Conservation (phyloP, 129 eudicot species). For the Heracleum sosnowskyi region DNA sequence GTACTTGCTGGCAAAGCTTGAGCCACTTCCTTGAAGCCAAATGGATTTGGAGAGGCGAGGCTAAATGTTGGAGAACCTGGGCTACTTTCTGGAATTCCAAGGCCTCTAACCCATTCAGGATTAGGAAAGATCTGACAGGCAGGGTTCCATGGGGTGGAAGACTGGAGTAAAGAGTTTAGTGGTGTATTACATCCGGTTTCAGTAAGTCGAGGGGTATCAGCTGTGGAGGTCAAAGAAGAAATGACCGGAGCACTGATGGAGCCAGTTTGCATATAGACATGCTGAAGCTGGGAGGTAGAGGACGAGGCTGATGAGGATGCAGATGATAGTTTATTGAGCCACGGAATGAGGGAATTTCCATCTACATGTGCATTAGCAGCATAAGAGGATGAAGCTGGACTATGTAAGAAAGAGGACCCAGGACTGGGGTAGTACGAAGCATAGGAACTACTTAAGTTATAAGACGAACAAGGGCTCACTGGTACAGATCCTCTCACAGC, state of each 20-base stretch:
- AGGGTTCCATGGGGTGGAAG: constrained; percentile 70
- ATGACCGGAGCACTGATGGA: constrained; percentile 82
- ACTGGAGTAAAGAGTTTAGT: constrained; percentile 37
- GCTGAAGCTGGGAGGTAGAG: constrained; percentile 26
- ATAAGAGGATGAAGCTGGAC: constrained; percentile 55
- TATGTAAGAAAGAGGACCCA: constrained; percentile 55
- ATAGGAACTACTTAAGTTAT: constrained; percentile 54
- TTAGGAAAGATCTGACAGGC: constrained; percentile 37
- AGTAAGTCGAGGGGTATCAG: constrained; percentile 45
- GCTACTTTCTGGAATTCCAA: constrained; percentile 25
- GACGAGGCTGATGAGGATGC: constrained; percentile 37
- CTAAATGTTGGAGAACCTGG: constrained; percentile 76
- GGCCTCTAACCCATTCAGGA: constrained; percentile 39
- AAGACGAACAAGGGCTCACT: constrained; percentile 59
- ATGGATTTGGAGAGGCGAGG: constrained; percentile 58
- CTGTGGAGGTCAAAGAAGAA: constrained; percentile 68
- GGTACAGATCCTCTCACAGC: constrained; percentile 55
- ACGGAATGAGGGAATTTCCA: constrained; percentile 50
- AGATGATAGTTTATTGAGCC: constrained; percentile 65
- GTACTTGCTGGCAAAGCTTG: constrained; percentile 39
- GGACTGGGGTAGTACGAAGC: constrained; percentile 63
- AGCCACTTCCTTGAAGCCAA: constrained; percentile 37
- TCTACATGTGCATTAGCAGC: constrained; percentile 38
- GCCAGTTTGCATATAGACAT: constrained; percentile 44
- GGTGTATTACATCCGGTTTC: constrained; percentile 40